These are phyloP conservation scores for Beauveria rudraprayagi DNA, from an alignment of 2,329 filamentous ascomycete genomes.

Conservation along the genomic window DNA sequence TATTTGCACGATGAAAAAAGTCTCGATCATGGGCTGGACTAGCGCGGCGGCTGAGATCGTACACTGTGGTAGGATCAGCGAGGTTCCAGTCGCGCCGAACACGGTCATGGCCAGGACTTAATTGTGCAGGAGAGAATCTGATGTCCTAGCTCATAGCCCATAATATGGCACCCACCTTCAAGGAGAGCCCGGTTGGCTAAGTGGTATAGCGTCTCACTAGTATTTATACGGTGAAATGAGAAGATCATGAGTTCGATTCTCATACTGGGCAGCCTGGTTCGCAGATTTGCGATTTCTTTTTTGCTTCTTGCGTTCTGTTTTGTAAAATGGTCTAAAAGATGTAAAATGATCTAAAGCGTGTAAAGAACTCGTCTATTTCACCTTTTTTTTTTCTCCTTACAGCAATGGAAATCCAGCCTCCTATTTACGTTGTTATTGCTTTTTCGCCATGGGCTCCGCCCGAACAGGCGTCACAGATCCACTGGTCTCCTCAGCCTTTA, in stretches of 20 bases:
- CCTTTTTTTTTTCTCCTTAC: no score
- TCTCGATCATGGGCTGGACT: background rate
- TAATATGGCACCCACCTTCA: background rate
- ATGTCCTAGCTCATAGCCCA: background rate
- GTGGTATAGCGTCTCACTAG: conserved; percentile 30
- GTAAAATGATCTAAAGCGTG: no score
- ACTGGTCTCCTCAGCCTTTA: conserved; percentile 8
- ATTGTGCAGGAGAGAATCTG: background rate
- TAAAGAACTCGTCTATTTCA: no score
- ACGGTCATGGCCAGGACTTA: no score
- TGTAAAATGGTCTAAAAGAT: no score
- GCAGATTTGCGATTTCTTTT: conserved; percentile 5
- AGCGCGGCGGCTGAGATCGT: conserved; percentile 6
- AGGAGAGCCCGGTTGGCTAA: conserved; percentile 24
- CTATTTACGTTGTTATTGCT: background rate
- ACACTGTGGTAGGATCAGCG: background rate
- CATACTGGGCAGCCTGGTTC: conserved; percentile 21
- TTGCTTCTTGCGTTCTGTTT: background rate
- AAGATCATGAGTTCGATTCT: conserved; percentile 29
- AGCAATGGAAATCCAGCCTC: no score
- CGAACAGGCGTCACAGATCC: conserved; percentile 13
- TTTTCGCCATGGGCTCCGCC: background rate
- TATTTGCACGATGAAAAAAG: background rate
- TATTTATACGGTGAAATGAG: conserved; percentile 20
- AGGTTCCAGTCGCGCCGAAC: background rate